Evolutionary conservation across 2,329 filamentous ascomycete genomes (phyloP).

Genomic region (Botryotinia globosa): DNA sequence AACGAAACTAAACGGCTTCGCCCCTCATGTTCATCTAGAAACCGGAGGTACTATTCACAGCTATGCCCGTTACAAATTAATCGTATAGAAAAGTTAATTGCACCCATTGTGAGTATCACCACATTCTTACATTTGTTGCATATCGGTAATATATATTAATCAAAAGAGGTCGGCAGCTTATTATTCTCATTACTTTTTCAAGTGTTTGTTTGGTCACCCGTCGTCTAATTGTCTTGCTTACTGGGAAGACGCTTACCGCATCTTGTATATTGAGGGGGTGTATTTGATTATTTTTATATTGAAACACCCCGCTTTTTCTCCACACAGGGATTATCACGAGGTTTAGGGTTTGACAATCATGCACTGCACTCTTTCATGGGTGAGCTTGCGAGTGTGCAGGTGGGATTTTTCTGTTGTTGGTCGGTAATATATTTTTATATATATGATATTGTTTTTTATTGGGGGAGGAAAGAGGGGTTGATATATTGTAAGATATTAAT

Average conservation of each 20-base stretch:
- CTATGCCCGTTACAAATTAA: background rate
- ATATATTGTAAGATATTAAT: background rate
- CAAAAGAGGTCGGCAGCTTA: slow-evolving; percentile 11
- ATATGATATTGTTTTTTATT: background rate
- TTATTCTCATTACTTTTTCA: background rate
- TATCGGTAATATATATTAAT: slow-evolving; percentile 5
- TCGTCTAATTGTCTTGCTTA: background rate
- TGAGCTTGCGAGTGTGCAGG: background rate
- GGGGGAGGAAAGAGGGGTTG: too few relatives aligned
- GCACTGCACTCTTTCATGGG: background rate
- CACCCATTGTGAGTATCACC: background rate
- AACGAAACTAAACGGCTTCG: background rate
- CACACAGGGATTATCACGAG: slow-evolving; percentile 12
- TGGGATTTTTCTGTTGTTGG: background rate
- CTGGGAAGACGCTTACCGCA: slow-evolving; percentile 3
- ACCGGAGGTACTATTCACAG: background rate
- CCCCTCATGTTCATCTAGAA: background rate
- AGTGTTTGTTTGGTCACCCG: background rate
- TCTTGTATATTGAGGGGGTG: slow-evolving; percentile 5
- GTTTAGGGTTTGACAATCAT: background rate
- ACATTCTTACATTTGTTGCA: slow-evolving; percentile 6
- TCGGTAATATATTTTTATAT: background rate
- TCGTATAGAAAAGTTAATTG: background rate
- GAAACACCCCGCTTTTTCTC: slow-evolving; percentile 6
- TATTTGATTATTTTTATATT: slow-evolving; percentile 13